Evolutionary conservation across 495 filamentous ascomycete species (phyloP).

Genomic region (Cercophora samala): DNA sequence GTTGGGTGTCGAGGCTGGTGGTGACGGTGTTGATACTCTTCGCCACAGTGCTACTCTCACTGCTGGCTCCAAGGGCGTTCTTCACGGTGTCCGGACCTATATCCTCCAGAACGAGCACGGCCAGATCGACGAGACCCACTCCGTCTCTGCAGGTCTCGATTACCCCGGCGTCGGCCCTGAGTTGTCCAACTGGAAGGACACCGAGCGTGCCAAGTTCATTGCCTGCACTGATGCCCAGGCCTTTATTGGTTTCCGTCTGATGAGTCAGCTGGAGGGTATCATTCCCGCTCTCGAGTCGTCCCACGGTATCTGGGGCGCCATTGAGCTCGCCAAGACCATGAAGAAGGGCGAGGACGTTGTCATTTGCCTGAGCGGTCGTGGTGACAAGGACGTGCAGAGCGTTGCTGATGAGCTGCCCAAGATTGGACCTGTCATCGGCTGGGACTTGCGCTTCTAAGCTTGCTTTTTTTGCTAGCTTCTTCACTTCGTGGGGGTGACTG

Average conservation of each 20-base stretch:
- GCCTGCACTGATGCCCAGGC: constrained; percentile 91
- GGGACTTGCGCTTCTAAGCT: constrained; percentile 77
- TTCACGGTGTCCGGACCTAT: constrained; percentile 95
- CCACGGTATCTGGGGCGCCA: constrained; percentile 84
- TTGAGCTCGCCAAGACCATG: constrained; percentile 91
- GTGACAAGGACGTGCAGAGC: constrained; percentile 98
- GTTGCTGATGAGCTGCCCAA: constrained; percentile 91
- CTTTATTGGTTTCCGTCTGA: constrained; percentile 79
- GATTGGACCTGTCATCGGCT: constrained; percentile 87
- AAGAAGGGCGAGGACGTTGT: constrained; percentile 83
- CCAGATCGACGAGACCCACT: constrained; percentile 92
- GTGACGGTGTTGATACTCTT: constrained; percentile 83
- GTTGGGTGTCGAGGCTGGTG: constrained; percentile 92
- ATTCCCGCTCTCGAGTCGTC: constrained; percentile 93
- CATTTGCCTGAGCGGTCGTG: constrained; percentile 88
- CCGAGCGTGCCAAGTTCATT: constrained; percentile 76
- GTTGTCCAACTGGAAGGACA: constrained; percentile 89
- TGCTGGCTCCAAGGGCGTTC: constrained; percentile 83
- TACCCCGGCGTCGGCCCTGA: constrained; percentile 97
- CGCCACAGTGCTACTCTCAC: constrained; percentile 88
- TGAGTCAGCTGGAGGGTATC: constrained; percentile 87
- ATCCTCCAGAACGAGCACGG: constrained; percentile 88
- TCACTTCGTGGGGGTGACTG: background rate
- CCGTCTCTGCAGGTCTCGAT: constrained; percentile 93
- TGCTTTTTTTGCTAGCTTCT: background rate